Percentiles rank a stretch among this genome's conserved stretches.
These are phyloP conservation scores for Tetrapisispora nanseiensis DNA, from an alignment of 805 yeast genomes.

Conservation along the genomic window DNA sequence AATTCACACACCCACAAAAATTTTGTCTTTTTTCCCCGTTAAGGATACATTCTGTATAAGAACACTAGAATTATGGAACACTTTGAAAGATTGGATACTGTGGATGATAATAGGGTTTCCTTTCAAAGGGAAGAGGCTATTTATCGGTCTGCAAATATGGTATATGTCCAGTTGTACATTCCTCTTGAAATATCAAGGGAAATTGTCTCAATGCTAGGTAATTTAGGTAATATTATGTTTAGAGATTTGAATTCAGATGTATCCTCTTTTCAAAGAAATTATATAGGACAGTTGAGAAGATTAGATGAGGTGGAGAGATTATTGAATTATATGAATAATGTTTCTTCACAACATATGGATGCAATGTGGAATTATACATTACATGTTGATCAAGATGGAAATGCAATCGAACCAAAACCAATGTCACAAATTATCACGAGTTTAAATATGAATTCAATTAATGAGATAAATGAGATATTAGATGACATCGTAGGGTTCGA, in stretches of 20 bases:
- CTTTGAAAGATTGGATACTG: no score
- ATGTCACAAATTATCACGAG: conserved; percentile 11
- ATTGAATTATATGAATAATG: conserved; percentile 39
- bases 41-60: no score
- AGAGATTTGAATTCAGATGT: conserved; percentile 77
- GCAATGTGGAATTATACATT: conserved; percentile 28
- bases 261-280: conserved; percentile 81
- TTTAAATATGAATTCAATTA: conserved; percentile 23
- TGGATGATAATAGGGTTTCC: not conserved
- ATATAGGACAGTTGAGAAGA: conserved; percentile 75
- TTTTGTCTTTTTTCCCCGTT: no score
- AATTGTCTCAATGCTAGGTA: conserved; percentile 74
- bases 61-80: no score
- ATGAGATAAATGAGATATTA: conserved; percentile 49
- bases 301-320: conserved; percentile 79
- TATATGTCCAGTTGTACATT: conserved; percentile 82
- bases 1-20: no score
- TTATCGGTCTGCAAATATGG: conserved; percentile 85
- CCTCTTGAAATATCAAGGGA: conserved; percentile 80
- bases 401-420: conserved; percentile 13
- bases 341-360: conserved; percentile 39
- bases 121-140: conserved; percentile 30
- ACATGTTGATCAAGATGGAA: conserved; percentile 24
- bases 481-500: conserved; percentile 59
- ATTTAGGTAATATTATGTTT: conserved; percentile 75